Evolutionary conservation across 768 basidiomycete genomes (phyloP), one percentile per base, ranked within the genome.

Genomic region (Pleurotus pulmonarius): DNA sequence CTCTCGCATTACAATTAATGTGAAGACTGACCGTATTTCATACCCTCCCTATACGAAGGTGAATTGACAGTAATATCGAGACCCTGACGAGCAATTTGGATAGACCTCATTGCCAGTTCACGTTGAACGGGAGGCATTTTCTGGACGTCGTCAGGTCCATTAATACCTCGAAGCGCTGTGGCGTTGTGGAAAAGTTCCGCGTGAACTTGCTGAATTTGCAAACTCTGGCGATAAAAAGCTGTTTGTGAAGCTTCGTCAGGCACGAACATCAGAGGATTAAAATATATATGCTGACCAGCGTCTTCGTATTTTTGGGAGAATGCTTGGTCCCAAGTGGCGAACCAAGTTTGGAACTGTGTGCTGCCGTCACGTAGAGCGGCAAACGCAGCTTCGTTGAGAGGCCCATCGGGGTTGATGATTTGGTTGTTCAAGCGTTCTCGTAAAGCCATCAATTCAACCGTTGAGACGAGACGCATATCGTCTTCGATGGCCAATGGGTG

Each of bases 401-500:
- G 83, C 0, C 83, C 81, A 61, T 95, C 91, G 43, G 83, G 82
- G 15, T 90, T 87, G n/a, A 86, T 83, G 43, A 97, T 73, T 15
- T 85, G 82, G 67, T 94, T 90, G 64, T 94, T 87, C 1, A 95
- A 79, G 22, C 88, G 82, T 64, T 96, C 94, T 58, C 94, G 85
- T 59, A 96, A 83, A 26, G 86, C 85, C 82, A 94, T 93, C 56
- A 96, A 79, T 65, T 98, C 94, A 24, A 98, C 93, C 2, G 92
- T 95, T 3, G 94, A 95, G 11, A 97, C 91, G 12, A 98, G 83
- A 56, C 94, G 88, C 83, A 93, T 94, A 64, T 98, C 94, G 61
- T 96, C 94, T 64, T 92, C 87, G 58, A 96, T 90, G 12, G 92
- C 83, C 25, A 96, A 73, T 38, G 94, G 94, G 67, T 97, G 94